These are phyloP conservation scores for Yamadazyma takamatsuzukensis DNA, from an alignment of 805 yeast genomes.

Conservation along the genomic window DNA sequence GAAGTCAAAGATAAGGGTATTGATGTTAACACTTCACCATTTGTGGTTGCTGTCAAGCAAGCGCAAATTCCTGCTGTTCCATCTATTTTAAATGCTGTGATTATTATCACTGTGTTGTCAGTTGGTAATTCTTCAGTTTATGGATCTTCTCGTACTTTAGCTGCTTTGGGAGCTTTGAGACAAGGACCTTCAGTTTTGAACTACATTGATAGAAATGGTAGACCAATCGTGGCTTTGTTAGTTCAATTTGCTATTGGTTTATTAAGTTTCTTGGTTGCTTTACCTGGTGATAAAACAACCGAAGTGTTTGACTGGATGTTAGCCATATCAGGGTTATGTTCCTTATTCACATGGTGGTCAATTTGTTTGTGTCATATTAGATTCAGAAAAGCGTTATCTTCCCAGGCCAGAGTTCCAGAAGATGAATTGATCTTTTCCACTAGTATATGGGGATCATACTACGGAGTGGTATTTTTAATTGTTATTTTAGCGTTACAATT, in stretches of 20 bases:
- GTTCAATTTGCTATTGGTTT: constrained; percentile 25
- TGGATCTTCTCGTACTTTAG: constrained; percentile 30
- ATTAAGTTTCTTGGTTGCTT: constrained; percentile 24
- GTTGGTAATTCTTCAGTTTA: constrained; percentile 36
- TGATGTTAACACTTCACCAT: constrained; percentile 31
- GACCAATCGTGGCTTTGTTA: constrained; percentile 25
- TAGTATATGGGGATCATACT: constrained; percentile 28
- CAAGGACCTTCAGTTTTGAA: constrained; percentile 26
- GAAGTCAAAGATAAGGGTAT: constrained; percentile 14
- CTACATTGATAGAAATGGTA: constrained; percentile 27
- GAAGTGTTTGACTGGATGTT: constrained; percentile 31
- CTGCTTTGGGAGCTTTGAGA: constrained; percentile 28
- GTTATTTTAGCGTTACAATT: constrained; percentile 31
- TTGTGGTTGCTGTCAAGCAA: constrained; percentile 34
- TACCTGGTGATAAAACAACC: constrained; percentile 26
- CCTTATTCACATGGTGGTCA: constrained; percentile 26
- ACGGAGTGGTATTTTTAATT: constrained; percentile 23
- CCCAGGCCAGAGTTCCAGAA: constrained; percentile 19
- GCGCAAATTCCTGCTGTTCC: constrained; percentile 29
- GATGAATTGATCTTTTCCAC: constrained; percentile 31
- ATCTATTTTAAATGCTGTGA: constrained; percentile 30
- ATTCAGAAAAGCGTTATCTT: constrained; percentile 22
- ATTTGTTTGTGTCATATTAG: constrained; percentile 29
- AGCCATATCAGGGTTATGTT: constrained; percentile 27
- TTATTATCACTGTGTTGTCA: constrained; percentile 28